Evolutionary conservation across 1,284 basidiomycete genomes (phyloP).

Genomic region (Leccinum griseonigrum): DNA sequence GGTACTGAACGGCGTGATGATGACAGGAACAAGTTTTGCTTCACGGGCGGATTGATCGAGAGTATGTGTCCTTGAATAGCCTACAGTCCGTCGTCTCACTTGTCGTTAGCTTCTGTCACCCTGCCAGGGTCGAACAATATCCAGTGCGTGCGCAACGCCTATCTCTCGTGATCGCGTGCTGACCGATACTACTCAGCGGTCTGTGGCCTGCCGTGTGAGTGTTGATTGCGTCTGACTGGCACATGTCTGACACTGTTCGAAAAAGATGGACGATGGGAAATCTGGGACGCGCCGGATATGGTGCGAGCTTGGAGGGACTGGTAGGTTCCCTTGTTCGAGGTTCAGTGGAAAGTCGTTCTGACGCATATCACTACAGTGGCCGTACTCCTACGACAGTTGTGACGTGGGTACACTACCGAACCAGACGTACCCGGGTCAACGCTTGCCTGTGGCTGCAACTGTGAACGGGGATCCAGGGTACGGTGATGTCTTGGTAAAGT

Average conservation of each 20-base stretch:
- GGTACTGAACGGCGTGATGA: constrained; percentile 40
- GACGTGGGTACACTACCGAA: constrained; percentile 84
- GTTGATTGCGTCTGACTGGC: background rate
- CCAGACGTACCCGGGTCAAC: constrained; percentile 61
- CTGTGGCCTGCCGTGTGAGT: constrained; percentile 72
- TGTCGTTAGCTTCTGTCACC: constrained; percentile 46
- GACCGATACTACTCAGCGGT: constrained; percentile 37
- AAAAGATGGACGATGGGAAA: constrained; percentile 74
- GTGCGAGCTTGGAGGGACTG: constrained; percentile 64
- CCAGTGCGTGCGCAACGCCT: constrained; percentile 32
- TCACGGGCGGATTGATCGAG: constrained; percentile 72
- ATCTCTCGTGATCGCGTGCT: constrained; percentile 1
- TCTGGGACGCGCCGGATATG: constrained; percentile 75
- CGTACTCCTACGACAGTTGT: constrained; percentile 75
- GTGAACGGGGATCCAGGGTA: constrained; percentile 42
- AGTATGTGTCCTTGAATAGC: constrained; percentile 44
- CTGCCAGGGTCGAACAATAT: constrained; percentile 61
- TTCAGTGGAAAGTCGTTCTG: background rate
- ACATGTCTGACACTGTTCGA: constrained; percentile 3
- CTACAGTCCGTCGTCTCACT: background rate
- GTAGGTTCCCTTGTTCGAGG: constrained; percentile 25
- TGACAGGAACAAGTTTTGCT: constrained; percentile 70
- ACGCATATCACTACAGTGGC: constrained; percentile 40
- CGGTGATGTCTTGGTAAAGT: constrained; percentile 38
- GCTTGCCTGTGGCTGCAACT: constrained; percentile 46